Conservation (phyloP, 1,284 basidiomycete genomes). For the Anthracocystis setariae region DNA sequence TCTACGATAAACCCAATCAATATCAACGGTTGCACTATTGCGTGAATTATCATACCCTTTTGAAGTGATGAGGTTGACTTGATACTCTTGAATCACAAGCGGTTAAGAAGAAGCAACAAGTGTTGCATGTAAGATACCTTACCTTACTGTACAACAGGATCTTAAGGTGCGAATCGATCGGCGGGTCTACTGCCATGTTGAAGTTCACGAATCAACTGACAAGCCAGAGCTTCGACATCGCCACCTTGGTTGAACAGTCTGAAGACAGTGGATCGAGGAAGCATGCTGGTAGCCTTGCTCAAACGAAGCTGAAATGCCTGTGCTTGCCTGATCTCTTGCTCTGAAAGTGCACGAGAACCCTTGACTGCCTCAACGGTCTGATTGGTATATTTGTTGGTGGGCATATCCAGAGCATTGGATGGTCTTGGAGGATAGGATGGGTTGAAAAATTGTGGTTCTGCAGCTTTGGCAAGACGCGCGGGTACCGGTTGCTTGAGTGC, state of each 20-base stretch:
- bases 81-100: too few species aligned
- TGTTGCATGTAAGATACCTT: too few species aligned
- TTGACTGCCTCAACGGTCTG: slow-evolving; percentile 3
- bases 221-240: slow-evolving; percentile 38
- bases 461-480: slow-evolving; percentile 6
- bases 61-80: too few species aligned
- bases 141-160: not conserved
- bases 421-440: slow-evolving; percentile 36
- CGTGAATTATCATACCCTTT: too few species aligned
- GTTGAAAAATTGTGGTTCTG: slow-evolving; percentile 26
- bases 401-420: slow-evolving; percentile 22
- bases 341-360: slow-evolving; percentile 20
- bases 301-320: slow-evolving; percentile 42
- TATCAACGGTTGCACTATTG: too few species aligned
- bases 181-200: slow-evolving; percentile 45
- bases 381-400: slow-evolving; percentile 14
- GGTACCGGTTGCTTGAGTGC: slow-evolving; percentile 24
- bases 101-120: too few species aligned
- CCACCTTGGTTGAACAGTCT: slow-evolving; percentile 41
- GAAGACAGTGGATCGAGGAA: slow-evolving; percentile 49
- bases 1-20: too few species aligned
- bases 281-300: slow-evolving; percentile 38
- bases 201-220: slow-evolving; percentile 41
- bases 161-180: slow-evolving; percentile 17
- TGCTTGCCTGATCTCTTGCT: slow-evolving; percentile 34